Conservation (phyloP, 208 protist genomes). For the Acanthamoeba lenticulata region DNA sequence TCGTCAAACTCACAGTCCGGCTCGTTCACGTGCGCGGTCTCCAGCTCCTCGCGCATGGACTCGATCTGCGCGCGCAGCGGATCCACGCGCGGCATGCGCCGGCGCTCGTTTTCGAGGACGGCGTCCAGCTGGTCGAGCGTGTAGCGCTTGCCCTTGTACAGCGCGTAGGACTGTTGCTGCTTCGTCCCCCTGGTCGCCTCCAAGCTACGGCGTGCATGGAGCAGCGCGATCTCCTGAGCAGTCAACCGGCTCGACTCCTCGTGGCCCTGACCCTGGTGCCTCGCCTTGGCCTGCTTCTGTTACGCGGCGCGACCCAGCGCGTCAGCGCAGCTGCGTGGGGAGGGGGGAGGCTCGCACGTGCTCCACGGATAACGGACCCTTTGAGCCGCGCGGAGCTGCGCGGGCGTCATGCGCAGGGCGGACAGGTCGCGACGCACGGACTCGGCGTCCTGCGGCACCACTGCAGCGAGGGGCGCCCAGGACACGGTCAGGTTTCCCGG, state of each 20-base stretch:
- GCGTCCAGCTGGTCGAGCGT: background rate
- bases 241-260: too few relatives aligned
- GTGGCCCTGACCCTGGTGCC: too few relatives aligned
- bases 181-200: background rate
- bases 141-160: background rate
- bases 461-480: too few relatives aligned
- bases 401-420: background rate
- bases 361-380: background rate
- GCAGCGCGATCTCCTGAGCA: background rate
- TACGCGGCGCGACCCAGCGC: too few relatives aligned
- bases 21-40: background rate
- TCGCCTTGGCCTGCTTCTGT: too few relatives aligned
- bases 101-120: background rate
- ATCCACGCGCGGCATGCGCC: background rate
- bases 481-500: too few relatives aligned
- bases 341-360: too few relatives aligned
- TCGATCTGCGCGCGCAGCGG: background rate
- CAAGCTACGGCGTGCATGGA: background rate
- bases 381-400: background rate
- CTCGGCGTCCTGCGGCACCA: background rate
- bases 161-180: background rate
- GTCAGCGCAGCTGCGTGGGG: too few relatives aligned
- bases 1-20: background rate
- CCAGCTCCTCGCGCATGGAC: background rate
- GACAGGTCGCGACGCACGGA: background rate